phyloP scores from a whole-genome alignment of 805 yeast genomes.

The Schwanniomyces pseudopolymorphus region DNA sequence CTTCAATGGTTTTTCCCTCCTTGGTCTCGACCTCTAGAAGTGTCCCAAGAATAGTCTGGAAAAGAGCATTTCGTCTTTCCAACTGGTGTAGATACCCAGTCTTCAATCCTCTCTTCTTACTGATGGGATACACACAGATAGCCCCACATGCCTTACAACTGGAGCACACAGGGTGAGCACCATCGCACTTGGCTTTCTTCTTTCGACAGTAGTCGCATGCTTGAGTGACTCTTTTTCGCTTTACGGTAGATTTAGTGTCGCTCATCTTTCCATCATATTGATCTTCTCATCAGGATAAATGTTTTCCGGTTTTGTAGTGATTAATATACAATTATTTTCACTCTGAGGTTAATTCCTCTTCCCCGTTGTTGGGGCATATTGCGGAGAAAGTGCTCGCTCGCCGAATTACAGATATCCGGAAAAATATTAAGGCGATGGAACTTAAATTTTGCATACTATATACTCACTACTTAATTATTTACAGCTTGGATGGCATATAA shows the following conservation, averaged over 20 bases:
- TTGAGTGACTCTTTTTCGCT: slow-evolving; percentile 18
- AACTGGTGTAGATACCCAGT: slow-evolving; percentile 20
- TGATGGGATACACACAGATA: slow-evolving; percentile 13
- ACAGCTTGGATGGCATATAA: not conserved
- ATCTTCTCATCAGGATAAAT: not conserved
- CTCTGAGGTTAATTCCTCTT: not conserved
- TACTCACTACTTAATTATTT: not conserved
- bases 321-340: not conserved
- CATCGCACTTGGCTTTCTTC: slow-evolving; percentile 25
- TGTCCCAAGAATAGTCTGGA: slow-evolving; percentile 13
- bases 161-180: slow-evolving; percentile 17
- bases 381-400: not conserved
- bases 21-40: not conserved
- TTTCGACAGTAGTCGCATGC: slow-evolving; percentile 24
- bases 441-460: not conserved
- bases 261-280: not conserved
- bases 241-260: not conserved
- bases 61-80: slow-evolving; percentile 15
- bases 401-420: not conserved
- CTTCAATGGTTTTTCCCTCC: not conserved
- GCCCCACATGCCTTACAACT: slow-evolving; percentile 10
- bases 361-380: not conserved
- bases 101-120: slow-evolving; percentile 20
- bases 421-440: not conserved
- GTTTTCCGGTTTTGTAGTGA: not conserved